Percentiles rank a stretch among this genome's conserved stretches.
Evolutionary conservation across 768 basidiomycete species (phyloP).

Genomic region (Russula earlei): DNA sequence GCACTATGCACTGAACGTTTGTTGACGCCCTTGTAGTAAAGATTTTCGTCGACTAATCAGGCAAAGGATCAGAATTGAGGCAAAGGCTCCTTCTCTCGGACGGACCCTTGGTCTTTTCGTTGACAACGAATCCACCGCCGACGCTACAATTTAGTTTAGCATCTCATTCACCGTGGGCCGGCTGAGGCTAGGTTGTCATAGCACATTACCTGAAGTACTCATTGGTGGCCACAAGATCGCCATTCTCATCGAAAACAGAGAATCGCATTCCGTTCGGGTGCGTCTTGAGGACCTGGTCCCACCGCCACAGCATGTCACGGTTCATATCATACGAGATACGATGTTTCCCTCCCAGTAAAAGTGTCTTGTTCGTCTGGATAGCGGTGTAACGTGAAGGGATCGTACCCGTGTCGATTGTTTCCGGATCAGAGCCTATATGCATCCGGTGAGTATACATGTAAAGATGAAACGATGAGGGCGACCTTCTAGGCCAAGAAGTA

Average conservation of each 20-base stretch:
- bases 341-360: constrained; percentile 65
- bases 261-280: constrained; percentile 94
- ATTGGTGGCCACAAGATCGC: constrained; percentile 85
- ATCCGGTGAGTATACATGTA: background rate
- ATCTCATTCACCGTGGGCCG: background rate
- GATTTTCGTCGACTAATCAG: constrained; percentile 74
- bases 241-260: constrained; percentile 70
- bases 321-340: constrained; percentile 82
- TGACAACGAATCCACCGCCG: constrained; percentile 91
- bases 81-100: background rate
- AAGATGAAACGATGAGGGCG: background rate
- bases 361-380: constrained; percentile 54
- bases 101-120: constrained; percentile 82
- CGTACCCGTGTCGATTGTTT: constrained; percentile 84
- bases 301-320: constrained; percentile 87
- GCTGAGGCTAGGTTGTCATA: background rate
- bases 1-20: constrained; percentile 74
- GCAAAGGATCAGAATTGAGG: background rate
- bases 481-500: constrained; percentile 73
- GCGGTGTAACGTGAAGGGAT: constrained; percentile 66
- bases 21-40: constrained; percentile 90
- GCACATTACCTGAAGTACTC: constrained; percentile 68
- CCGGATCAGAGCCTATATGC: constrained; percentile 67
- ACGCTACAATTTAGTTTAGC: constrained; percentile 38
- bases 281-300: constrained; percentile 80